Conservation (phyloP, 768 basidiomycete species). For the Trametes gibbosa region DNA sequence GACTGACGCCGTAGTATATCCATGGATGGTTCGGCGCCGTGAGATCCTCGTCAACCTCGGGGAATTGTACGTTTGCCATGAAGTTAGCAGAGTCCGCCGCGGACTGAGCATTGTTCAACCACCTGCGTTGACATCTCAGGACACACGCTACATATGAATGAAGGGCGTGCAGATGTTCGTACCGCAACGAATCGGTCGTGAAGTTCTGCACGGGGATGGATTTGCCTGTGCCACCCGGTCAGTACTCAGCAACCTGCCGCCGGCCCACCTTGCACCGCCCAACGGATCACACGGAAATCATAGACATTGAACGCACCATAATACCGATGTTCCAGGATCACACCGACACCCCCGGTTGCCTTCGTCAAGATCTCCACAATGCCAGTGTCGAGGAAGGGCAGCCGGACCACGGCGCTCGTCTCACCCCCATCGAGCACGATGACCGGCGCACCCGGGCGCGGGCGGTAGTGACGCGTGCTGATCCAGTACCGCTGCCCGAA, state of each 20-base stretch:
- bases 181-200: slow-evolving; percentile 81
- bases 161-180: slow-evolving; percentile 6
- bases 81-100: slow-evolving; percentile 92
- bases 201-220: slow-evolving; percentile 77
- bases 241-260: too few species aligned
- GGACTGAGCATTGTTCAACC: slow-evolving; percentile 86
- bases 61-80: slow-evolving; percentile 76
- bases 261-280: too few species aligned
- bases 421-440: slow-evolving; percentile 93
- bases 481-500: slow-evolving; percentile 94
- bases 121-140: slow-evolving; percentile 42
- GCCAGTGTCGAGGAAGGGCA: slow-evolving; percentile 46
- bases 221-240: slow-evolving; percentile 42
- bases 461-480: slow-evolving; percentile 75
- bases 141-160: background rate
- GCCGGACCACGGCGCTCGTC: slow-evolving; percentile 72
- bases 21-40: slow-evolving; percentile 75
- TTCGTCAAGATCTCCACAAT: slow-evolving; percentile 84
- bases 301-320: slow-evolving; percentile 19
- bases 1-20: slow-evolving; percentile 88
- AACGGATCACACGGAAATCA: too few species aligned
- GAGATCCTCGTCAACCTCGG: slow-evolving; percentile 65
- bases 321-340: slow-evolving; percentile 85
- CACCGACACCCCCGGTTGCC: slow-evolving; percentile 82
- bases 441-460: slow-evolving; percentile 73